Conservation (phyloP, 208 protist species). For the Leishmania turanica region DNA sequence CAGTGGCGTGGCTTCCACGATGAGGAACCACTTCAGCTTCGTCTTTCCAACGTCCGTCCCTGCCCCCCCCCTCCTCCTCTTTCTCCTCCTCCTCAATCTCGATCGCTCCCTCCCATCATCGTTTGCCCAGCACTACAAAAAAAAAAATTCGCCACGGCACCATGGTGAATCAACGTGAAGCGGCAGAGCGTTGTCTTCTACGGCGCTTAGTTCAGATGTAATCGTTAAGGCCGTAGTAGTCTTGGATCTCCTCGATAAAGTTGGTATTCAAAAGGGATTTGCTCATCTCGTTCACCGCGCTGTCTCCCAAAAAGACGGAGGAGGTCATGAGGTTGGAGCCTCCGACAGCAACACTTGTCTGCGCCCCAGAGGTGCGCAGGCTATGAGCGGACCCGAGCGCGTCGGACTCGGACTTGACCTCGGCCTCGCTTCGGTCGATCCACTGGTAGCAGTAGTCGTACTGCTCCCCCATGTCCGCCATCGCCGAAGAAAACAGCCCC, state of each 20-base stretch:
- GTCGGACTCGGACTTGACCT: constrained; percentile 6
- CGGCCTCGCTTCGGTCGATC: constrained; percentile 24
- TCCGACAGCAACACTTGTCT: constrained; percentile 33
- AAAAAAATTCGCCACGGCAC: neutral
- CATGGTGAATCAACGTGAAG: neutral
- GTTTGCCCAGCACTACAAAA: neutral
- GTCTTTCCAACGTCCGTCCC: neutral
- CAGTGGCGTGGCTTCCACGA: neutral
- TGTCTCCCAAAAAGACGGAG: constrained; percentile 25
- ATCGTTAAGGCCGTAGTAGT: constrained; percentile 44
- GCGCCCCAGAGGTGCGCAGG: constrained; percentile 4
- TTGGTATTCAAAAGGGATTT: constrained; percentile 25
- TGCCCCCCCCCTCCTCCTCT: neutral
- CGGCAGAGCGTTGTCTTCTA: neutral
- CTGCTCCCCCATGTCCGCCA: constrained; percentile 38
- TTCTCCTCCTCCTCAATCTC: neutral
- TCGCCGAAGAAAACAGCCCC: constrained; percentile 43
- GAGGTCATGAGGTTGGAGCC: constrained; percentile 34
- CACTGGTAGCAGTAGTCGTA: constrained; percentile 77
- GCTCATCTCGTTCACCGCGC: constrained; percentile 12
- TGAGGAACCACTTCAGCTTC: neutral
- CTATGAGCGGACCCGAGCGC: constrained; percentile 8
- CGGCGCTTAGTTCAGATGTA: constrained; percentile 14
- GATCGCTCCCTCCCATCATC: neutral
- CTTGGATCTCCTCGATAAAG: constrained; percentile 38